Evolutionary conservation across 2,329 filamentous ascomycete species (phyloP).

Genomic region (Endoconidiophora polonica): DNA sequence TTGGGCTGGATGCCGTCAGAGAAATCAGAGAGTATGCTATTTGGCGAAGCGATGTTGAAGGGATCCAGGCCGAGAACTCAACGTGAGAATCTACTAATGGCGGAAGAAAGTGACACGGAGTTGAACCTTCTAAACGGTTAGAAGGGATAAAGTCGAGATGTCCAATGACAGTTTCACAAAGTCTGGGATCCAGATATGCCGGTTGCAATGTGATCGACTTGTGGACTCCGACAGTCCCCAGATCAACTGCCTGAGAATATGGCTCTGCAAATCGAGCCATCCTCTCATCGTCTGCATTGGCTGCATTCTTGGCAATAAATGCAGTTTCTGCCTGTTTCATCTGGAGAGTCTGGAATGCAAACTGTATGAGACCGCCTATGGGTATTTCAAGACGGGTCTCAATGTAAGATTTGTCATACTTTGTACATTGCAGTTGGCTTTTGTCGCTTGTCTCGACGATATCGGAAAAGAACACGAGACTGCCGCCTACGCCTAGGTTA

Average conservation of each 20-base stretch:
- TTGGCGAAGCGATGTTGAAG: constrained; percentile 30
- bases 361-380: neutral
- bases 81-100: constrained; percentile 36
- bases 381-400: constrained; percentile 27
- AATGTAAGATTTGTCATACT: constrained; percentile 23
- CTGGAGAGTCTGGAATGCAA: constrained; percentile 21
- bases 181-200: constrained; percentile 21
- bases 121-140: constrained; percentile 12
- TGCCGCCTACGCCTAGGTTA: constrained; percentile 46
- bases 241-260: constrained; percentile 3
- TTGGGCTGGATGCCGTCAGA: constrained; percentile 12
- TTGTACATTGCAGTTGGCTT: constrained; percentile 14
- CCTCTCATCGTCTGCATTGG: neutral
- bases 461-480: constrained; percentile 41
- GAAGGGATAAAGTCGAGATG: constrained; percentile 13
- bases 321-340: constrained; percentile 11
- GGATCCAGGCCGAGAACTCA: constrained; percentile 33
- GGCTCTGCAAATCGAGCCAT: neutral
- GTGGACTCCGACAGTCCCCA: neutral
- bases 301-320: constrained; percentile 12
- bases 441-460: constrained; percentile 14
- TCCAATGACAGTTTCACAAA: constrained; percentile 25
- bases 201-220: neutral
- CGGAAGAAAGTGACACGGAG: constrained; percentile 42
- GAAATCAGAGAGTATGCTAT: constrained; percentile 37